Evolutionary conservation across 1,139 yeast genomes (phyloP).

Genomic region (Hyphopichia khmerensis): DNA sequence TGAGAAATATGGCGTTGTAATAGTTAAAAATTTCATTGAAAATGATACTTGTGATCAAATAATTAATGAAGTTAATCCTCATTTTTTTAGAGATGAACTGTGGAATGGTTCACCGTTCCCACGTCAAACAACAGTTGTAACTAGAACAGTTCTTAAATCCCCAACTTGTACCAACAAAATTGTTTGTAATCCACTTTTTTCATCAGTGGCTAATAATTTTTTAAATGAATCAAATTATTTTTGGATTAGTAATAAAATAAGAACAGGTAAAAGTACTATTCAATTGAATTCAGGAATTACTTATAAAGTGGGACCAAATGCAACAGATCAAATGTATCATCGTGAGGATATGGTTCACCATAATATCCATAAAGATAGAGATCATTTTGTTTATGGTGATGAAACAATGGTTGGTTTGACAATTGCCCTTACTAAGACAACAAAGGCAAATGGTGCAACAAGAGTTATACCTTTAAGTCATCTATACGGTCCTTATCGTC

Average conservation of each 20-base stretch:
- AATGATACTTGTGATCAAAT: constrained; percentile 11
- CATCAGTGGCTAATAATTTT: constrained; percentile 12
- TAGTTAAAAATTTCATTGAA: constrained; percentile 15
- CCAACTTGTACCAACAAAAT: constrained; percentile 14
- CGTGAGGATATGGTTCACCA: constrained; percentile 23
- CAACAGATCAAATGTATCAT: constrained; percentile 19
- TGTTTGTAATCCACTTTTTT: constrained; percentile 12
- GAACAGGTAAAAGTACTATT: constrained; percentile 16
- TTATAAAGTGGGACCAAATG: constrained; percentile 25
- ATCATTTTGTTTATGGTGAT: constrained; percentile 12
- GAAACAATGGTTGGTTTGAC: constrained; percentile 19
- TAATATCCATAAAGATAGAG: constrained; percentile 13
- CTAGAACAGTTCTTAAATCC: constrained; percentile 17
- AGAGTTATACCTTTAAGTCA: constrained; percentile 24
- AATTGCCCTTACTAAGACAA: constrained; percentile 18
- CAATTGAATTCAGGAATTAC: constrained; percentile 22
- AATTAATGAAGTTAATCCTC: constrained; percentile 15
- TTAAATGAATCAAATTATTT: constrained; percentile 16
- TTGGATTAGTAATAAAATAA: constrained; percentile 17
- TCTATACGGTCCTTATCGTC: constrained; percentile 21
- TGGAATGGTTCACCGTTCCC: constrained; percentile 22
- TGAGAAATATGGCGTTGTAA: constrained; percentile 18
- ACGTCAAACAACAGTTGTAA: constrained; percentile 15
- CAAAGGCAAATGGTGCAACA: constrained; percentile 22
- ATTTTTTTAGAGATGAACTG: constrained; percentile 13